Evolutionary conservation across 306 rosid species (phyloP).

Genomic region (Comarum palustre): DNA sequence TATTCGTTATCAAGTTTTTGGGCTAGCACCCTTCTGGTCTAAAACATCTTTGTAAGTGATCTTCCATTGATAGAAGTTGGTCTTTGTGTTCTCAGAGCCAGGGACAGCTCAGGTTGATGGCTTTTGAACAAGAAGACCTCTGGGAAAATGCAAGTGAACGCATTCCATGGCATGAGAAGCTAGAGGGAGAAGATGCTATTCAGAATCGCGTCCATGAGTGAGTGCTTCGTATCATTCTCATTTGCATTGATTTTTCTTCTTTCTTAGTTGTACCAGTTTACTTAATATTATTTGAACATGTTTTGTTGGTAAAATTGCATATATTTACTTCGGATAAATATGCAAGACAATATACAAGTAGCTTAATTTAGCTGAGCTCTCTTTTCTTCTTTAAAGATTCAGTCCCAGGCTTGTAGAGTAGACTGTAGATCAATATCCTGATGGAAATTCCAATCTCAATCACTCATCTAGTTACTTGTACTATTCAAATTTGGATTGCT

Average conservation of each 20-base stretch:
- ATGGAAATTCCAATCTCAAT: background rate
- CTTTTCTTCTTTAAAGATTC: background rate
- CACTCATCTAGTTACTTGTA: background rate
- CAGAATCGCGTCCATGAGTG: slow-evolving; percentile 95
- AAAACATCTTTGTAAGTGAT: background rate
- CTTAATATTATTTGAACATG: background rate
- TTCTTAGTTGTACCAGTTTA: slow-evolving; percentile 12
- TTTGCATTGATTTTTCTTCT: background rate
- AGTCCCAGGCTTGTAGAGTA: slow-evolving; percentile 7
- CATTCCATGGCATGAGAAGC: slow-evolving; percentile 82
- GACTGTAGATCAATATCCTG: background rate
- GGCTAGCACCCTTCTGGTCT: background rate
- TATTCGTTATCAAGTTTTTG: background rate
- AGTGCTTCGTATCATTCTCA: slow-evolving; percentile 29
- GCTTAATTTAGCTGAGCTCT: background rate
- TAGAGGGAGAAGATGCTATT: slow-evolving; percentile 87
- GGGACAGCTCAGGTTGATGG: slow-evolving; percentile 77
- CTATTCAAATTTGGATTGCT: background rate
- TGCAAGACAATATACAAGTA: background rate
- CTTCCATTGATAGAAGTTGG: slow-evolving; percentile 9
- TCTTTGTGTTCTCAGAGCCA: slow-evolving; percentile 59
- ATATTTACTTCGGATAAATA: background rate
- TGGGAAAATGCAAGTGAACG: slow-evolving; percentile 85
- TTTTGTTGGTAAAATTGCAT: slow-evolving; percentile 1
- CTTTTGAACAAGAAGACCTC: slow-evolving; percentile 83